These are phyloP conservation scores for Conringia planisiliqua DNA, from an alignment of 345 rosid genomes.

Conservation along the genomic window DNA sequence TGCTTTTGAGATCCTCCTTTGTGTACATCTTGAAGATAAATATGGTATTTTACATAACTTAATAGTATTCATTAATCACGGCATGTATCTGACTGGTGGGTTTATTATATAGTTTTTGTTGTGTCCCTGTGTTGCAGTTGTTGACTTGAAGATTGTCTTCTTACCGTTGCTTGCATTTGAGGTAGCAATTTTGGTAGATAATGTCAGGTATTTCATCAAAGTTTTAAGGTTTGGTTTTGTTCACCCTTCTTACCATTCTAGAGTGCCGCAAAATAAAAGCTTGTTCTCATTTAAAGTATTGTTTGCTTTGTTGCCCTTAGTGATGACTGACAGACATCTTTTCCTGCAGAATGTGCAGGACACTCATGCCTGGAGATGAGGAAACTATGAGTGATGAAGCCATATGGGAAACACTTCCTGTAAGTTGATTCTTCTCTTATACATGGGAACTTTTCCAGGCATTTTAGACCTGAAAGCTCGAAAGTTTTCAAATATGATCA, in stretches of 20 bases:
- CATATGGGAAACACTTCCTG: conserved; percentile 96
- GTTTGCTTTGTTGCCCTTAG: not conserved
- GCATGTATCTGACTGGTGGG: not conserved
- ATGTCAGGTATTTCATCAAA: conserved; percentile 63
- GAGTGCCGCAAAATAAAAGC: not conserved
- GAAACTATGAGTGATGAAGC: conserved; percentile 91
- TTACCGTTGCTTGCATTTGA: conserved; percentile 73
- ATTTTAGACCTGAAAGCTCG: not conserved
- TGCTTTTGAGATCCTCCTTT: conserved; percentile 81
- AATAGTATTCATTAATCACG: not conserved
- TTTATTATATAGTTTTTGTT: conserved; percentile 4
- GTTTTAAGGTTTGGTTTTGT: conserved; percentile 4
- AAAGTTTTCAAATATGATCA: not conserved
- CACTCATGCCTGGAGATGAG: conserved; percentile 94
- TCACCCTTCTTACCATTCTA: not conserved
- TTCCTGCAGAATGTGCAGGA: conserved; percentile 72
- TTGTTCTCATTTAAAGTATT: too few species aligned
- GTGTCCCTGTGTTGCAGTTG: conserved; percentile 50
- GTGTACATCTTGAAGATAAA: conserved; percentile 61
- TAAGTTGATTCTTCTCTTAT: conserved; percentile 37
- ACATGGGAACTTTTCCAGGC: not conserved
- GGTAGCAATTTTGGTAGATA: conserved; percentile 70
- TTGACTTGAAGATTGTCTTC: conserved; percentile 76
- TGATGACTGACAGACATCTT: not conserved
- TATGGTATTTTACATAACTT: conserved; percentile 41